Evolutionary conservation across 2,329 filamentous ascomycete genomes (phyloP).

Genomic region (Rosellinia necatrix): DNA sequence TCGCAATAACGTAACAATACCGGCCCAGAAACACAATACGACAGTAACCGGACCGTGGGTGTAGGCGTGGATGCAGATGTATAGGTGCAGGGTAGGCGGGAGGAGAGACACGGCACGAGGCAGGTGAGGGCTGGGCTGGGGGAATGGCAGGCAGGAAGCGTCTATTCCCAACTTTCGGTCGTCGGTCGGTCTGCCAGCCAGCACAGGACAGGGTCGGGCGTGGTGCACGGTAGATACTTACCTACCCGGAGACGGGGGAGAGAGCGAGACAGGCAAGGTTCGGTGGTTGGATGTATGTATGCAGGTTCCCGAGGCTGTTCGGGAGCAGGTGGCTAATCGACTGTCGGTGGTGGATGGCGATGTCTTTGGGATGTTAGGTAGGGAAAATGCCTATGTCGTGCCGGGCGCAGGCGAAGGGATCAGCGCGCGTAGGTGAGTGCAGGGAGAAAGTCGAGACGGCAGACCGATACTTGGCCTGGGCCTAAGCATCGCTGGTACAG

Average conservation of each 20-base stretch:
- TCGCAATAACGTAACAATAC: neutral
- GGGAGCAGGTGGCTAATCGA: constrained; percentile 1
- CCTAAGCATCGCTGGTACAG: constrained; percentile 10
- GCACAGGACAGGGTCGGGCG: constrained; percentile 2
- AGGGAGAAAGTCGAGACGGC: constrained; percentile 6
- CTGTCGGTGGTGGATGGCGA: too few species aligned
- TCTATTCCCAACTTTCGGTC: constrained; percentile 11
- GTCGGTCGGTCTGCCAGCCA: constrained; percentile 12
- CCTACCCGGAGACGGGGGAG: neutral
- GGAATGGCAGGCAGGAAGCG: constrained; percentile 3
- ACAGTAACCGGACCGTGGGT: neutral
- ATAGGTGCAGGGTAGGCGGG: neutral
- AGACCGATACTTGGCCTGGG: constrained; percentile 16
- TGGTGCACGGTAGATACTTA: neutral
- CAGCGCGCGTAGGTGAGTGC: constrained; percentile 23
- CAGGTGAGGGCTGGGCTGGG: too few species aligned
- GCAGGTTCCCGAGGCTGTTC: constrained; percentile 11
- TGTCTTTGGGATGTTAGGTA: neutral
- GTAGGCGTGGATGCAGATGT: too few species aligned
- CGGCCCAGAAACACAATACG: neutral
- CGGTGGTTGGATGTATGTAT: constrained; percentile 11
- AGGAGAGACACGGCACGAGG: neutral
- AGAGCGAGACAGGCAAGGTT: neutral
- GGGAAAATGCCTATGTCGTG: constrained; percentile 19
- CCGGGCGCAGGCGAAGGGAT: constrained; percentile 22